Evolutionary conservation across 2,329 filamentous ascomycete genomes (phyloP).

Genomic region (Myriosclerotinia curreyana): DNA sequence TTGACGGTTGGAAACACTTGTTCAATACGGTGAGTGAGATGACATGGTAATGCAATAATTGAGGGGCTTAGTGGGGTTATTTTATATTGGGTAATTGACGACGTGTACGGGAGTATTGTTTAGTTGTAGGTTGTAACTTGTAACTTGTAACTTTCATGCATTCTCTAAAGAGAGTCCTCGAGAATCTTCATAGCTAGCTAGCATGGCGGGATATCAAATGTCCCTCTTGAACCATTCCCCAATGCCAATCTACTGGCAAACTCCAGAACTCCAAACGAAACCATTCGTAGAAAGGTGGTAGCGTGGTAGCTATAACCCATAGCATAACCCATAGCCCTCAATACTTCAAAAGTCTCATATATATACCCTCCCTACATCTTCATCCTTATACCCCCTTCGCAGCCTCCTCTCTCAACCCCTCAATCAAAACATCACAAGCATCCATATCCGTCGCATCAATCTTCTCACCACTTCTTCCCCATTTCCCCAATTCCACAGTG

Average conservation of each 20-base stretch:
- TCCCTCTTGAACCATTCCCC: background rate
- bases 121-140: too few relatives aligned
- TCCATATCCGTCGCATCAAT: constrained; percentile 89
- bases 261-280: constrained; percentile 18
- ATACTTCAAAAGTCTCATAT: background rate
- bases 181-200: background rate
- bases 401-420: constrained; percentile 57
- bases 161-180: background rate
- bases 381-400: constrained; percentile 21
- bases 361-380: background rate
- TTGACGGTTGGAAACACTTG: constrained; percentile 18
- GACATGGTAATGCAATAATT: background rate
- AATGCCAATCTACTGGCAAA: constrained; percentile 6
- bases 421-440: constrained; percentile 72
- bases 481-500: constrained; percentile 57
- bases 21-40: constrained; percentile 13
- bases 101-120: too few relatives aligned
- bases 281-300: background rate
- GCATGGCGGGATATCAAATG: constrained; percentile 3
- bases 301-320: too few relatives aligned
- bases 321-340: background rate
- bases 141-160: background rate
- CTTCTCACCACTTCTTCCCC: constrained; percentile 49
- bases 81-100: constrained; percentile 13
- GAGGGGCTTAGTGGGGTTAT: constrained; percentile 21